Base-by-base conservation (phyloP, 768 basidiomycete genomes). In the Leucogyrophana mollusca region DNA sequence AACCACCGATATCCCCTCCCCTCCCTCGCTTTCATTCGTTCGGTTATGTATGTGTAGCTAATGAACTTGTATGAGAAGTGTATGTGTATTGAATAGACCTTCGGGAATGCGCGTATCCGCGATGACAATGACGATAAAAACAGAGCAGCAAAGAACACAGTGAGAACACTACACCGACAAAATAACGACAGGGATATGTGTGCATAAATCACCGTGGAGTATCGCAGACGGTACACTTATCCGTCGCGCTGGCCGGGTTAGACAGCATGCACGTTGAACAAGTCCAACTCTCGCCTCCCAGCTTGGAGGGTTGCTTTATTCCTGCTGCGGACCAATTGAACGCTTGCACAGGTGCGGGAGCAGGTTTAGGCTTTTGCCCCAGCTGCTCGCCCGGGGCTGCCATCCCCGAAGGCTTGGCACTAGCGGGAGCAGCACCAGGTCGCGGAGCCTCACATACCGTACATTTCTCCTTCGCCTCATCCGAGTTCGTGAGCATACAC, bases 141-240 rank as follows among this genome's bases (percentile, higher is more conserved):
- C 18, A 46, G 41, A 47, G 47, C 51, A 23, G 41, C 61, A 51
- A 47, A 51, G 47, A 46, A 36, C 47, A 47, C 35, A 45, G 42
- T 49, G 34, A 43, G 30, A 33, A 48, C 46, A 43, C 6, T 34
- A 37, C 21, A 22, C 17, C 22, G 41, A 47, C 56, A 54, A 22
- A 18, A 42, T 42, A 36, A 21, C 14, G 17, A 46, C 30, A 50
- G 51, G 23, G 30, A 50, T 47, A 36, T 4, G 33, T 22, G 36
- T 44, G 20, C 21, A 16, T 23, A 20, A 21, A 45, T 46, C 37
- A 73, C 34, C 73, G 68, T 32, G 70, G 67, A 11, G 67, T 43
- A 9, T 81, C 79, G 50, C 82, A 85, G 35, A 78, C 41, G 2
- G 58, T 60, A 58, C 83, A 85, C 54, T 81, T 76, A 4, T 64